These are phyloP conservation scores for Nannochloropsis salina DNA, from an alignment of 108 stramenopile species.

Conservation along the genomic window DNA sequence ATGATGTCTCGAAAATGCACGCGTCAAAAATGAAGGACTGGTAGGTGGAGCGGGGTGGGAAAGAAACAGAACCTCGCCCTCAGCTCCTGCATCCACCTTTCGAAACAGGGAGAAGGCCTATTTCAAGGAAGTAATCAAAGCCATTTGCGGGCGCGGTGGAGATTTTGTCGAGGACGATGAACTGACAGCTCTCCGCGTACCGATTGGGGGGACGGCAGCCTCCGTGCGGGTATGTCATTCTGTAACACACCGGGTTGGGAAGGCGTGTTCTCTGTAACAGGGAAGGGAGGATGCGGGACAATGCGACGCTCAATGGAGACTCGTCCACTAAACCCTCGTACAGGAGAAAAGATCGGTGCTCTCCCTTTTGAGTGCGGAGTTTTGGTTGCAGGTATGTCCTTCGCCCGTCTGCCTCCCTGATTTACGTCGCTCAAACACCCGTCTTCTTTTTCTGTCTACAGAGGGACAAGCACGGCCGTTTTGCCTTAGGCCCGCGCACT, in stretches of 20 bases:
- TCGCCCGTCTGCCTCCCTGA: not conserved
- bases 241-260: not conserved
- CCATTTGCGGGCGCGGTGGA: not conserved
- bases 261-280: not conserved
- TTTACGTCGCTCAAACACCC: not conserved
- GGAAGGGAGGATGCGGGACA: not conserved
- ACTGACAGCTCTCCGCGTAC: not conserved
- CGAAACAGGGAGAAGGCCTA: not conserved
- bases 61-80: not conserved
- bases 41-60: not conserved
- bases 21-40: constrained; percentile 8
- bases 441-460: not conserved
- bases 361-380: not conserved
- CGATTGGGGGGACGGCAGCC: not conserved
- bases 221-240: not conserved
- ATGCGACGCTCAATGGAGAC: not conserved
- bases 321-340: not conserved
- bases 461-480: constrained; percentile 7
- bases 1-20: not conserved
- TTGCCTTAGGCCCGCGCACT: not conserved
- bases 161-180: not conserved
- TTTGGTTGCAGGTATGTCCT: not conserved
- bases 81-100: too few relatives aligned
- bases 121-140: not conserved
- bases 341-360: not conserved